Evolutionary conservation across 2,329 filamentous ascomycete genomes (phyloP).

Genomic region (Pleurostoma richardsiae): DNA sequence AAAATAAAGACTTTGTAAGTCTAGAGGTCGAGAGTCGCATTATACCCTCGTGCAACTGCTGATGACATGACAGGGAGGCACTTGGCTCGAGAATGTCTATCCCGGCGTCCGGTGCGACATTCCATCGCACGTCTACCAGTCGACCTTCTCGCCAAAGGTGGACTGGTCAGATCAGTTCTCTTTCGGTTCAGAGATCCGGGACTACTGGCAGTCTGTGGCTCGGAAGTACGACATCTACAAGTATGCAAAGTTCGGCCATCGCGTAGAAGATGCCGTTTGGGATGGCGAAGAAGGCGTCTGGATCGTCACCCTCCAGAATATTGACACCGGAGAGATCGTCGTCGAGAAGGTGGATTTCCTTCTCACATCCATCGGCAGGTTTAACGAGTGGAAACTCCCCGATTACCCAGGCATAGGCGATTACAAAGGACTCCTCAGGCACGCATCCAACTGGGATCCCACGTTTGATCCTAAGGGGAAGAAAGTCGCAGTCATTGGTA

Average conservation of each 20-base stretch:
- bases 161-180: slow-evolving; percentile 67
- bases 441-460: slow-evolving; percentile 57
- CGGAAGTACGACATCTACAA: slow-evolving; percentile 60
- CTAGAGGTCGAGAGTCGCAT: neutral
- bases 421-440: slow-evolving; percentile 51
- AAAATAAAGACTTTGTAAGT: slow-evolving; percentile 61
- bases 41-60: neutral
- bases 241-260: slow-evolving; percentile 47
- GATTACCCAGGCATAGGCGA: slow-evolving; percentile 52
- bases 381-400: slow-evolving; percentile 62
- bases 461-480: slow-evolving; percentile 43
- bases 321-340: slow-evolving; percentile 28
- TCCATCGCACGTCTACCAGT: slow-evolving; percentile 66
- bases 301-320: slow-evolving; percentile 42
- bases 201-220: slow-evolving; percentile 61
- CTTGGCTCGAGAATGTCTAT: slow-evolving; percentile 53
- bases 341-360: slow-evolving; percentile 53
- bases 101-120: slow-evolving; percentile 66
- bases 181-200: slow-evolving; percentile 59
- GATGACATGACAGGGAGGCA: slow-evolving; percentile 33
- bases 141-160: slow-evolving; percentile 61
- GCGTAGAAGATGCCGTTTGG: slow-evolving; percentile 55
- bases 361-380: slow-evolving; percentile 58
- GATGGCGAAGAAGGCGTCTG: slow-evolving; percentile 45
- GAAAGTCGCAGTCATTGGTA: slow-evolving; percentile 56